These are phyloP conservation scores for Xylariaceae sp. DNA, from an alignment of 2,329 filamentous ascomycete genomes.

Conservation along the genomic window DNA sequence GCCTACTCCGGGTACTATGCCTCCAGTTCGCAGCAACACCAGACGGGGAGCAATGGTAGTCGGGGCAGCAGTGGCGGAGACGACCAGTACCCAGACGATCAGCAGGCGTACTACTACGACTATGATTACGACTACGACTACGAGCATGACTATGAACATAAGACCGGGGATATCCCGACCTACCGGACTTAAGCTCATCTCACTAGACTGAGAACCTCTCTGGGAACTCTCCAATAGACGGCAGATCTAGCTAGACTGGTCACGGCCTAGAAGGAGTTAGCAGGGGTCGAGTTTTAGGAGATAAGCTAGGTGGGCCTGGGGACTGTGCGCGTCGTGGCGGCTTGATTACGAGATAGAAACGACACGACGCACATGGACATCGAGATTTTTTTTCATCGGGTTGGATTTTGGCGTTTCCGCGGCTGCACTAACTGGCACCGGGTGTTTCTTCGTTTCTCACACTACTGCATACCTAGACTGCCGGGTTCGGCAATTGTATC, in stretches of 20 bases:
- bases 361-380: slow-evolving; percentile 14
- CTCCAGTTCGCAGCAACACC: slow-evolving; percentile 30
- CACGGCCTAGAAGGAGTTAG: not conserved
- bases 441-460: not conserved
- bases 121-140: slow-evolving; percentile 23
- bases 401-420: slow-evolving; percentile 4
- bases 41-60: slow-evolving; percentile 20
- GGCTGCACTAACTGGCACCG: slow-evolving; percentile 2
- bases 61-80: slow-evolving; percentile 25
- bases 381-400: not conserved
- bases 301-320: not conserved
- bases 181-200: slow-evolving; percentile 12
- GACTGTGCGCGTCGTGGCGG: slow-evolving; percentile 1
- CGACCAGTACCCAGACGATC: slow-evolving; percentile 23
- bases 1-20: slow-evolving; percentile 29
- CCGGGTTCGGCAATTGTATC: slow-evolving; percentile 7
- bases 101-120: slow-evolving; percentile 16
- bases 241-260: not conserved
- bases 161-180: slow-evolving; percentile 18
- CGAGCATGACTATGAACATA: slow-evolving; percentile 19
- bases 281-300: not conserved
- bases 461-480: slow-evolving; percentile 11
- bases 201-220: not conserved
- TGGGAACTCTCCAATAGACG: not conserved
- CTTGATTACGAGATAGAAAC: slow-evolving; percentile 8